Base-by-base conservation (phyloP, 805 yeast species). In the Jamesozyma spencerorum region DNA sequence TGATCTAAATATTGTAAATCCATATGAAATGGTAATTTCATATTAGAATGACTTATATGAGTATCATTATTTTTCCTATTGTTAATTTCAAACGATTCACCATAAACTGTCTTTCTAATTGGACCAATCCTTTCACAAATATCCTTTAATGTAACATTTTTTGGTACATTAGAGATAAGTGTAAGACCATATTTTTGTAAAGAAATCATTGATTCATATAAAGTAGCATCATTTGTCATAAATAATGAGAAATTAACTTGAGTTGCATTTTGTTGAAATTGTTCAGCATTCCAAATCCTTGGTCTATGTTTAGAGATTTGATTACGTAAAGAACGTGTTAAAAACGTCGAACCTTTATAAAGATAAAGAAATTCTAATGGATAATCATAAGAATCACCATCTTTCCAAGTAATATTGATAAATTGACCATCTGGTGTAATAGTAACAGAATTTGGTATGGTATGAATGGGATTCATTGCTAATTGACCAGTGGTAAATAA, bases 1-100 rank as follows among this genome's bases (percentile, higher is more conserved):
- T 86, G 76, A 55, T 83, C 88, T 53, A 81, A 77, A 61, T 82
- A 83, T 35, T 78, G 67, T 19, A 83, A 66, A 53, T 84, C 92
- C 81, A 81, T 83, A 51, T 83, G 94, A 37, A 83, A 65, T 2
- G 87, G 87, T 31, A 84, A 66, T 48, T 73, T 73, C 7, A 68
- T 69, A 37, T 71, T 67, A 4, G 92, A 79, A 52, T 80, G 75
- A 4, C 88, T 88, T 38, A 83, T 78, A 48, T 83, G 81, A 41
- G 70, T 74, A 11, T 87, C 81, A 19, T 51, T 50, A 40, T 68
- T 65, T 3, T 71, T 68, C 3, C 54, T 54, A 8, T 72, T 64
- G 38, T 68, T 70, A 6, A 83, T 88, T 53, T 83, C 83, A 62
- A 83, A 83, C 4, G 78, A 66, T 6, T 73, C 67, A 1, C 90